Conservation (phyloP, 1,139 yeast genomes). For the Dujonia santamariae region DNA sequence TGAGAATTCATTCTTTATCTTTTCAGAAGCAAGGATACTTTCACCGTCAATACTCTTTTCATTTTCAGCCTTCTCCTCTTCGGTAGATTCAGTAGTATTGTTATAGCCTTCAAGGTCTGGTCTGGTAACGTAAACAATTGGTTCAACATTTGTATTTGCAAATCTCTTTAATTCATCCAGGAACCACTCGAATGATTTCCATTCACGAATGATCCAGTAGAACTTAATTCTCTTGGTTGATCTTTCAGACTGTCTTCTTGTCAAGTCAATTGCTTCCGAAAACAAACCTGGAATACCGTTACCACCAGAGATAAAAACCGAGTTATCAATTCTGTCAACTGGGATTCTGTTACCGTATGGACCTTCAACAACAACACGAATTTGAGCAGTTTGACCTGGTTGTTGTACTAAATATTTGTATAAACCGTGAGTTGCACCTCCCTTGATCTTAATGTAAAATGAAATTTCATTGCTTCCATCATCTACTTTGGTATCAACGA, state of each 20-base stretch:
- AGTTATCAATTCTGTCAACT: conserved; percentile 28
- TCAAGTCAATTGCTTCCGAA: conserved; percentile 33
- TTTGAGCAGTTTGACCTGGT: conserved; percentile 22
- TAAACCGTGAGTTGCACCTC: conserved; percentile 34
- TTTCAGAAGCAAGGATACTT: background rate
- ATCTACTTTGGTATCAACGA: conserved; percentile 20
- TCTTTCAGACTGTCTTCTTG: conserved; percentile 13
- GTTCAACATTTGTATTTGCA: conserved; percentile 26
- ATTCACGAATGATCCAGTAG: conserved; percentile 52
- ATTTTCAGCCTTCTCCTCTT: background rate
- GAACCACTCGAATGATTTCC: conserved; percentile 47
- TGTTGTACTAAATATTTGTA: conserved; percentile 25
- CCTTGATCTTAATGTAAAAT: conserved; percentile 34
- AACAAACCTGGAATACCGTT: conserved; percentile 43
- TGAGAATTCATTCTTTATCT: background rate
- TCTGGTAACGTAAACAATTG: conserved; percentile 43
- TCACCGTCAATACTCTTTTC: background rate
- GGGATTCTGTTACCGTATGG: conserved; percentile 37
- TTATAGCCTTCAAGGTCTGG: conserved; percentile 17
- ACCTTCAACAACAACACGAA: conserved; percentile 40
- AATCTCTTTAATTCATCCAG: conserved; percentile 42
- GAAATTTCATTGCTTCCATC: conserved; percentile 19
- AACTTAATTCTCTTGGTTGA: conserved; percentile 31
- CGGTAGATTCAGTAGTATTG: background rate
- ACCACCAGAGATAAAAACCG: conserved; percentile 39